These are phyloP conservation scores for Rhodotorula sp. DNA, from an alignment of 1,284 basidiomycete genomes.

Conservation along the genomic window DNA sequence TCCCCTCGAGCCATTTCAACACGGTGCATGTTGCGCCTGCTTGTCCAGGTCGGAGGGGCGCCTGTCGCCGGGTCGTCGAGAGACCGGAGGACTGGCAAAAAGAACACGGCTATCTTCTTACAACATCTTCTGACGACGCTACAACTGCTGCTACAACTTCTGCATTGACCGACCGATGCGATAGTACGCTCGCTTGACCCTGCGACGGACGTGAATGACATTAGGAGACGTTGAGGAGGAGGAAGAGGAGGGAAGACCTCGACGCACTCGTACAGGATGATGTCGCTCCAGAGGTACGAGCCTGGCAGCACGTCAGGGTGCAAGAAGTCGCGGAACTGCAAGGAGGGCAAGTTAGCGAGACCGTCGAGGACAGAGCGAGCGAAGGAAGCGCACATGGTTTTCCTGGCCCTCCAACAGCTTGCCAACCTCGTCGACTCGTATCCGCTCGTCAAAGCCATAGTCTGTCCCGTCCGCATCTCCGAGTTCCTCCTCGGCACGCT, in stretches of 20 bases:
- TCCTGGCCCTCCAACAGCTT: slow-evolving; percentile 30
- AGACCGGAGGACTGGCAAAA: no score
- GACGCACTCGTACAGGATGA: slow-evolving; percentile 37
- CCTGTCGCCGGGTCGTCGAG: no score
- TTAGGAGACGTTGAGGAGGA: no score
- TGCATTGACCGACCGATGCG: slow-evolving; percentile 11
- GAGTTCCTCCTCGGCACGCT: background rate
- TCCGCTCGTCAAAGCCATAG: slow-evolving; percentile 36
- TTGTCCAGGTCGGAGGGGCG: no score
- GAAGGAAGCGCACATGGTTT: slow-evolving; percentile 16
- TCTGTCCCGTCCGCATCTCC: slow-evolving; percentile 14
- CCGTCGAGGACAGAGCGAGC: background rate
- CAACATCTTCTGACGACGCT: background rate
- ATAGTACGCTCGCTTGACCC: slow-evolving; percentile 28
- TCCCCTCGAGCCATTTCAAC: no score
- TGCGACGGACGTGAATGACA: background rate
- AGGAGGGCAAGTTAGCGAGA: no score
- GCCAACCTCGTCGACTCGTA: slow-evolving; percentile 35
- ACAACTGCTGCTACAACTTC: background rate
- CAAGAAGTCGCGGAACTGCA: slow-evolving; percentile 32
- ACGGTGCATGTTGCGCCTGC: no score
- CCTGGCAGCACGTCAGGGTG: slow-evolving; percentile 31
- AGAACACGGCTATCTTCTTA: background rate
- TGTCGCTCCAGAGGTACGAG: slow-evolving; percentile 32
- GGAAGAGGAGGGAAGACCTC: background rate